Base-by-base conservation (phyloP, 1,284 basidiomycete species). In the Apiotrichum mycotoxinovorans region DNA sequence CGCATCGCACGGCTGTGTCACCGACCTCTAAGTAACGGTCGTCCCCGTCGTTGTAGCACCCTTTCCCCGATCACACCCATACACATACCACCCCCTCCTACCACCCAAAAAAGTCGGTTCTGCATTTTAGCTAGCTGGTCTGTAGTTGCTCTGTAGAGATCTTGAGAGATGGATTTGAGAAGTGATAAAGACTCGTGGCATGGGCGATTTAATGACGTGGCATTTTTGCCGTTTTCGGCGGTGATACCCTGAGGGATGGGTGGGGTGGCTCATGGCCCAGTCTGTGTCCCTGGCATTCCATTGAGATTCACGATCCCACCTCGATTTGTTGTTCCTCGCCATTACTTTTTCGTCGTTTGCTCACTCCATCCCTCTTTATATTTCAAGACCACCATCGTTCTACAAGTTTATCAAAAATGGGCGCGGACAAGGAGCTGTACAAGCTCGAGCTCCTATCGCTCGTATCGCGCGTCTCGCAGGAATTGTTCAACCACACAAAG, bases 401-500 rank as follows among this genome's bases (percentile, higher is more conserved):
- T 20, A 11, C 7, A 12, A 14, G 22, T 23, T 12, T 7, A n/a
- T 3, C 30, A 26, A 40, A 34, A 47, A 74, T 72, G 72, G 71
- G 71, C 40, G 88, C 88, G 83, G 81, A 86, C 61, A 85, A 88
- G 68, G 90, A 92, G 79, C 79, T 94, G 63, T 88, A 91, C 78
- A 86, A 90, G 76, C 87, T 97, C 76, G 93, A 96, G 78, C 82
- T 88, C 59, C 84, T 97, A 51, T 93, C 91, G 44, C 81, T 96
- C 51, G 87, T 94, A 60, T 85, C 88, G 58, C 88, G 89, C 73
- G 88, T 96, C 64, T 88, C 88, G 0, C 89, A 93, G 74, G 92
- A 96, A 76, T 84, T 96, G 52, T 84, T 88, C 78, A 96, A 95
- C 68, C 85, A 95, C 73, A 80, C 80, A 1, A 78, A 79, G 54